Base-by-base conservation (phyloP, 176 grass and related monocot genomes). In the Miscanthus lutarioriparius region DNA sequence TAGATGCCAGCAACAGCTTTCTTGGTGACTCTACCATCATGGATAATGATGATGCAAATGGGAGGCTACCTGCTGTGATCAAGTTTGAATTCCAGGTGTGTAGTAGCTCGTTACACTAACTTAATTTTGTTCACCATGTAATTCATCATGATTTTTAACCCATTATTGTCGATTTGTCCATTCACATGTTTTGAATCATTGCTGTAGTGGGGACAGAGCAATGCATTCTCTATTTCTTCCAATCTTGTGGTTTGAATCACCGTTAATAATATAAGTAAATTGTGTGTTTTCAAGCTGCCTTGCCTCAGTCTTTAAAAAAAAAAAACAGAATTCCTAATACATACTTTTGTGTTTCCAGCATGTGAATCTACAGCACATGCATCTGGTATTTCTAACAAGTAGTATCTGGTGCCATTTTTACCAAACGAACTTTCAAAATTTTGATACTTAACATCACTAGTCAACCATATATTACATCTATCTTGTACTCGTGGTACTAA, bases 1-100 rank as follows among this genome's bases (percentile, higher is more conserved):
- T 89, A 71, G 84, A 88, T 88, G 64, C 56, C 15, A 87, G 84
- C 80, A 77, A 87, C 84, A 91, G 59, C 78, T 93, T 94, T 80
- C 44, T 84, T 85, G 81, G 83, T 89, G 91, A 89, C 61, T 84
- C 93, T 71, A 77, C 54, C 61, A 82, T 91, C 64, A 85, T 92
- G 75, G 91, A 95, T 74, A 93, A 93, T 67, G 91, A 87, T 11
- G 51, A 88, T 68, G 48, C 62, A 35, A 80, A 82, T 74, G 92
- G 74, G 56, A 92, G 45, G 86, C 61, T 85, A 53, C 83, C 88
- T 78, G 67, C 63, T 75, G 79, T 87, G 78, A 80, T 98, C 77
- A 98, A 98, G 83, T 98, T 98, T 87, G 96, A 98, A 94, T 87
- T 98, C 51, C 96, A 98, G 96, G 96, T 93, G 81, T 47, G 40